Percentiles rank a stretch among this genome's conserved stretches.
Evolutionary conservation across 768 basidiomycete genomes (phyloP).

Genomic region (Coprinopsis sp.): DNA sequence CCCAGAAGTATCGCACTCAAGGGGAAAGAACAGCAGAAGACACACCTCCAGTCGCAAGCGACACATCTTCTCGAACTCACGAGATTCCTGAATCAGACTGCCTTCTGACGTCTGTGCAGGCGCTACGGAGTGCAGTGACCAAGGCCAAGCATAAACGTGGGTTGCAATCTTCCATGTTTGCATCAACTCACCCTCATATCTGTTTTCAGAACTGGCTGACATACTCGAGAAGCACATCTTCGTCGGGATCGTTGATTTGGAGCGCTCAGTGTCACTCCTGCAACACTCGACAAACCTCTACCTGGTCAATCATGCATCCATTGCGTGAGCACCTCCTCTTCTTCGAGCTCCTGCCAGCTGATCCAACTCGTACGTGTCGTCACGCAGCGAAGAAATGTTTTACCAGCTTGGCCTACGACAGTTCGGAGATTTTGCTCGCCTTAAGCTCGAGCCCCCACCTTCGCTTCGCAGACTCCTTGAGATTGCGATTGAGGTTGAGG

Average conservation of each 20-base stretch:
- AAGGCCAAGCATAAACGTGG: conserved; percentile 69
- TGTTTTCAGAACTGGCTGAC: conserved; percentile 65
- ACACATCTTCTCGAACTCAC: conserved; percentile 25
- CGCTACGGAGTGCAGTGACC: conserved; percentile 53
- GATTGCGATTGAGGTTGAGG: conserved; percentile 74
- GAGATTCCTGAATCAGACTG: conserved; percentile 76
- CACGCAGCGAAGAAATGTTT: conserved; percentile 81
- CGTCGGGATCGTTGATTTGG: conserved; percentile 83
- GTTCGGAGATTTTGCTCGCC: conserved; percentile 74
- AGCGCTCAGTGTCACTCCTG: conserved; percentile 70
- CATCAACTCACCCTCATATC: conserved; percentile 2
- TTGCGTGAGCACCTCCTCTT: conserved; percentile 57
- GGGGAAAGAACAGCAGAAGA: conserved; percentile 16
- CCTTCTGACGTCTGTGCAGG: conserved; percentile 66
- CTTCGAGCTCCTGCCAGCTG: not conserved
- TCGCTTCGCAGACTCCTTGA: conserved; percentile 62
- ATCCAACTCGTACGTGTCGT: conserved; percentile 1
- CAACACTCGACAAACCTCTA: conserved; percentile 89
- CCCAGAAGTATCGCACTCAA: conserved; percentile 5
- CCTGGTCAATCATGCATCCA: conserved; percentile 76
- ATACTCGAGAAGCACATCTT: conserved; percentile 86
- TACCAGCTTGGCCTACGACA: conserved; percentile 91
- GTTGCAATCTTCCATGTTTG: conserved; percentile 17
- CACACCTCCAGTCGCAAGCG: not conserved
- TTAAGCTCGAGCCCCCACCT: conserved; percentile 83